Evolutionary conservation across 2,329 filamentous ascomycete species (phyloP).

Genomic region (Sporothrix dimorphospora): DNA sequence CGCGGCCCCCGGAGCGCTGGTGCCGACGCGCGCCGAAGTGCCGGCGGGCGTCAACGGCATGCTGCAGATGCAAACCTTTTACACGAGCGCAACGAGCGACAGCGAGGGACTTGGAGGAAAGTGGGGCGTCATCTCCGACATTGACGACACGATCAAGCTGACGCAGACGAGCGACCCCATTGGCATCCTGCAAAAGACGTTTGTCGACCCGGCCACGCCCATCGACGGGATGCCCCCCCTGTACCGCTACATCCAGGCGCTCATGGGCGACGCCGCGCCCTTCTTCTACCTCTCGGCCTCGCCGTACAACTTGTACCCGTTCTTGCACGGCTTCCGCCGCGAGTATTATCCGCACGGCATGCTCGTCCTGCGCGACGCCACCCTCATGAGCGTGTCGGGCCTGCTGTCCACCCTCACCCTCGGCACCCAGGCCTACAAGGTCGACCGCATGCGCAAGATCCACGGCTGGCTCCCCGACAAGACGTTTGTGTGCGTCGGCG

Average conservation of each 20-base stretch:
- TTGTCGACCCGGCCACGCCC: slow-evolving; percentile 72
- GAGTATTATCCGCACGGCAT: slow-evolving; percentile 75
- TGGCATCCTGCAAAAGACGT: slow-evolving; percentile 82
- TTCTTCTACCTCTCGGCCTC: slow-evolving; percentile 96
- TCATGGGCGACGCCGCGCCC: slow-evolving; percentile 51
- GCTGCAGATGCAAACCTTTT: slow-evolving; percentile 69
- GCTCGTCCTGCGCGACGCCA: slow-evolving; percentile 80
- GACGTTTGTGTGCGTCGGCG: slow-evolving; percentile 82
- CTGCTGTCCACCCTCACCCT: slow-evolving; percentile 78
- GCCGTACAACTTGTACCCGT: slow-evolving; percentile 91
- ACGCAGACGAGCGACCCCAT: slow-evolving; percentile 79
- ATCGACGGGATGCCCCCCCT: slow-evolving; percentile 83
- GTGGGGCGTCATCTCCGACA: slow-evolving; percentile 85
- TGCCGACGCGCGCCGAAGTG: slow-evolving; percentile 54
- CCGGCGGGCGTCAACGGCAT: slow-evolving; percentile 57
- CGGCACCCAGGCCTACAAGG: slow-evolving; percentile 85
- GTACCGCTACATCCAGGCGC: slow-evolving; percentile 66
- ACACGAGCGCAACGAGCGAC: slow-evolving; percentile 63
- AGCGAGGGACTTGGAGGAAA: slow-evolving; percentile 65
- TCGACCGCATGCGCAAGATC: slow-evolving; percentile 76
- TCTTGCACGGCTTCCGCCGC: slow-evolving; percentile 75
- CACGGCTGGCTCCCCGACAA: slow-evolving; percentile 76
- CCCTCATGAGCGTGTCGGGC: slow-evolving; percentile 82
- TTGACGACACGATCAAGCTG: slow-evolving; percentile 95
- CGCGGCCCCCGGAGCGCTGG: slow-evolving; percentile 49